These are phyloP conservation scores for Falciphora oryzae DNA, from an alignment of 2,329 filamentous ascomycete species.

Conservation along the genomic window DNA sequence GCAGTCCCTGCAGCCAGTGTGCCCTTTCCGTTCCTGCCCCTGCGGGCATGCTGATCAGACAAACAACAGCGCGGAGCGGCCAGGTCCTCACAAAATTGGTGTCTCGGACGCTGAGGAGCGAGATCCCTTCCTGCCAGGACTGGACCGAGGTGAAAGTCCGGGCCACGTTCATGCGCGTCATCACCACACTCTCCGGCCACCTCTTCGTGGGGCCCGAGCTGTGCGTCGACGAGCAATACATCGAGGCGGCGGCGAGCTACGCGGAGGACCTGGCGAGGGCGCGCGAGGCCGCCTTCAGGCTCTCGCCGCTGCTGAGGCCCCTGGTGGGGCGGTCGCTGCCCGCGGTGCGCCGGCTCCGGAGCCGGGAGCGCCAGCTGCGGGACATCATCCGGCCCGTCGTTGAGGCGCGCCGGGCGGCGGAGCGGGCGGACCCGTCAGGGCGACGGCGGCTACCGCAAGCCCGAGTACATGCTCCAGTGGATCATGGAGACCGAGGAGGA, in stretches of 20 bases:
- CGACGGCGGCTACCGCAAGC: background rate
- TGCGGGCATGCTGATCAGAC: too few relatives aligned
- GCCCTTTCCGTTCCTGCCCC: too few relatives aligned
- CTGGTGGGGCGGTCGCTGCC: constrained; percentile 3
- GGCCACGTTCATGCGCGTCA: constrained; percentile 34
- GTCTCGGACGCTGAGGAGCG: too few relatives aligned
- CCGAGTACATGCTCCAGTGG: constrained; percentile 8
- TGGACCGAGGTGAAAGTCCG: constrained; percentile 21
- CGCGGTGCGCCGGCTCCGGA: constrained; percentile 7
- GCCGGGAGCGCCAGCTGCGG: background rate
- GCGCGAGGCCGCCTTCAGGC: background rate
- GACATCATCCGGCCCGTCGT: background rate
- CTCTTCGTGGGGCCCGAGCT: constrained; percentile 42
- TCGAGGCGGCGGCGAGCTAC: constrained; percentile 39
- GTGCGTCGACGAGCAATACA: constrained; percentile 36
- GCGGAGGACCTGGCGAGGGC: constrained; percentile 23
- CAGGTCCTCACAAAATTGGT: too few relatives aligned
- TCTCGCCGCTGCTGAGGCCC: background rate
- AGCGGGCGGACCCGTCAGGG: background rate
- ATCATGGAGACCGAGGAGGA: constrained; percentile 11
- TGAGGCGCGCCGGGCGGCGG: background rate
- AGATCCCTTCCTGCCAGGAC: too few relatives aligned
- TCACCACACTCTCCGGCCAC: constrained; percentile 38
- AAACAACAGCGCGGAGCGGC: too few relatives aligned
- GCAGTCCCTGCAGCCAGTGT: too few relatives aligned